Conservation (phyloP, 1,139 yeast species). For the Saccharomycopsis hybrid region DNA sequence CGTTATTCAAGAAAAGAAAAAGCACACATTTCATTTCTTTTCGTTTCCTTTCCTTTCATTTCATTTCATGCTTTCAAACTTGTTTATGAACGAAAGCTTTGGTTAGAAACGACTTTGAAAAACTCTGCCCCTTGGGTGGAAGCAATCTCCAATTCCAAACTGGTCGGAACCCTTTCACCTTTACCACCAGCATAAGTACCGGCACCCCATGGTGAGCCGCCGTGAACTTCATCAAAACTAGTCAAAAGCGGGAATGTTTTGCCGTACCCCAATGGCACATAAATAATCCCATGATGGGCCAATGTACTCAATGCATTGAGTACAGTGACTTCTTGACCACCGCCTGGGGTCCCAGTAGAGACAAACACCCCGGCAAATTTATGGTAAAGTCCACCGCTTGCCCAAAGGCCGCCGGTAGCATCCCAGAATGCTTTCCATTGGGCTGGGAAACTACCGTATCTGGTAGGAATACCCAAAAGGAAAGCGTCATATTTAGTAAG, state of each 20-base stretch:
- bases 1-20: too few species aligned
- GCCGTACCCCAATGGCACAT: conserved; percentile 55
- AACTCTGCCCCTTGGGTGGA: conserved; percentile 58
- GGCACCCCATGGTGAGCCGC: conserved; percentile 74
- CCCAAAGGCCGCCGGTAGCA: conserved; percentile 57
- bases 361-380: conserved; percentile 54
- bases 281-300: conserved; percentile 57
- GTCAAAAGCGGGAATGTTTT: conserved; percentile 44
- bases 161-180: conserved; percentile 58
- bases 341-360: conserved; percentile 53
- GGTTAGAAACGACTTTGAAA: conserved; percentile 35
- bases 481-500: conserved; percentile 51
- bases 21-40: too few species aligned
- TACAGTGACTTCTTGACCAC: conserved; percentile 58
- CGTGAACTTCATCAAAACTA: conserved; percentile 55
- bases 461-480: conserved; percentile 58
- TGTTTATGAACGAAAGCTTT: too few species aligned
- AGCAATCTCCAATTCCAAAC: conserved; percentile 55
- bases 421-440: conserved; percentile 64
- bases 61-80: too few species aligned
- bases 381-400: conserved; percentile 47
- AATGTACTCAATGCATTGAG: conserved; percentile 44
- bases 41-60: too few species aligned
- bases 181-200: conserved; percentile 61
- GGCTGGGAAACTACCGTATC: conserved; percentile 56